Conservation (phyloP, 202 grass and related monocot genomes). For the Musa balbisiana region DNA sequence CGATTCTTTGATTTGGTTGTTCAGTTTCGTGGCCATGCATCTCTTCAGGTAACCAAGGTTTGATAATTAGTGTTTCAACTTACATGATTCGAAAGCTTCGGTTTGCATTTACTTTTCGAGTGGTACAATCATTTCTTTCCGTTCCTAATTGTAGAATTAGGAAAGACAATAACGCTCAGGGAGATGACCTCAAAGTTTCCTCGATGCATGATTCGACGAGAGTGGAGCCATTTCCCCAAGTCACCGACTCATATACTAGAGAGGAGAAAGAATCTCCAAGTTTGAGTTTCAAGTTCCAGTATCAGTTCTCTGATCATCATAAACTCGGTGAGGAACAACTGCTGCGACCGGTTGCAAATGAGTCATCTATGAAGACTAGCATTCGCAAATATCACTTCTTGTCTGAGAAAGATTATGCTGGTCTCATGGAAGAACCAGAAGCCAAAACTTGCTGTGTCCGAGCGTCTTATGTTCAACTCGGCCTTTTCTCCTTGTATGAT, state of each 20-base stretch:
- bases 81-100: no score
- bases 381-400: constrained; percentile 57
- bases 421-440: constrained; percentile 52
- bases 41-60: background rate
- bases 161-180: background rate
- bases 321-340: background rate
- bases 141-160: background rate
- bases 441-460: constrained; percentile 49
- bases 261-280: constrained; percentile 10
- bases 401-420: constrained; percentile 62
- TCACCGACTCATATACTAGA: background rate
- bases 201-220: background rate
- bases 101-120: background rate
- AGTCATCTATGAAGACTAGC: constrained; percentile 6
- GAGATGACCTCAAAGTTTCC: background rate
- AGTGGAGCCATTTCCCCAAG: background rate
- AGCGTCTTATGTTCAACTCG: constrained; percentile 26
- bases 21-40: background rate
- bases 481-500: background rate
- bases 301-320: constrained; percentile 35
- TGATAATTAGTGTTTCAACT: background rate
- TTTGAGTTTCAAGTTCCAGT: constrained; percentile 64
- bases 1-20: background rate
- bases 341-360: background rate
- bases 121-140: background rate